Percentiles rank a stretch among this genome's conserved stretches.
phyloP scores from a whole-genome alignment of 495 filamentous ascomycete genomes.

The Annulohypoxylon nitens region DNA sequence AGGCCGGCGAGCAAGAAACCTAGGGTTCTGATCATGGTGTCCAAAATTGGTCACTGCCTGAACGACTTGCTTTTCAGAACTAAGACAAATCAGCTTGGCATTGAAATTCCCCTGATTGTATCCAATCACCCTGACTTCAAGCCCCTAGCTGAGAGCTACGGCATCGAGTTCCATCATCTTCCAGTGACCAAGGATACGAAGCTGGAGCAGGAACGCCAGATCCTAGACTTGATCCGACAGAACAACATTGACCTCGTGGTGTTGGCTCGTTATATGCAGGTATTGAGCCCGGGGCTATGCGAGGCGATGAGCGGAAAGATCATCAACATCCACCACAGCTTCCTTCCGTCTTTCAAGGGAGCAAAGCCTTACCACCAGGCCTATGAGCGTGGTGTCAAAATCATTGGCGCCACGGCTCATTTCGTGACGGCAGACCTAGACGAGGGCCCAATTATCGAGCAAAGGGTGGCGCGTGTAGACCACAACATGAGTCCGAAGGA shows the following conservation, averaged over 20 bases:
- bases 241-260: slow-evolving; percentile 79
- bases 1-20: slow-evolving; percentile 71
- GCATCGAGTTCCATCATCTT: slow-evolving; percentile 78
- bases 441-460: slow-evolving; percentile 84
- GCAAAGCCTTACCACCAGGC: slow-evolving; percentile 87
- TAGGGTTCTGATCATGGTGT: slow-evolving; percentile 82
- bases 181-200: slow-evolving; percentile 79
- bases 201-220: slow-evolving; percentile 71
- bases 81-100: slow-evolving; percentile 71
- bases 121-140: slow-evolving; percentile 82
- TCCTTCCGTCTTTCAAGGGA: slow-evolving; percentile 83
- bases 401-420: slow-evolving; percentile 82
- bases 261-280: slow-evolving; percentile 86
- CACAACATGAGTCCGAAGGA: slow-evolving; percentile 78
- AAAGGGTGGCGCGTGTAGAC: slow-evolving; percentile 76
- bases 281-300: slow-evolving; percentile 78
- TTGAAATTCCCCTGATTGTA: slow-evolving; percentile 76
- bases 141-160: slow-evolving; percentile 74
- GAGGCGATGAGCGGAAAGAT: slow-evolving; percentile 78
- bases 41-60: slow-evolving; percentile 83
- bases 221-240: slow-evolving; percentile 73
- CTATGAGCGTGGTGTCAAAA: slow-evolving; percentile 82
- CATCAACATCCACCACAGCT: slow-evolving; percentile 87
- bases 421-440: slow-evolving; percentile 82
- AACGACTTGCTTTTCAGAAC: slow-evolving; percentile 84